These are phyloP conservation scores for Pulveroboletus frians DNA, from an alignment of 768 basidiomycete species.

Conservation along the genomic window DNA sequence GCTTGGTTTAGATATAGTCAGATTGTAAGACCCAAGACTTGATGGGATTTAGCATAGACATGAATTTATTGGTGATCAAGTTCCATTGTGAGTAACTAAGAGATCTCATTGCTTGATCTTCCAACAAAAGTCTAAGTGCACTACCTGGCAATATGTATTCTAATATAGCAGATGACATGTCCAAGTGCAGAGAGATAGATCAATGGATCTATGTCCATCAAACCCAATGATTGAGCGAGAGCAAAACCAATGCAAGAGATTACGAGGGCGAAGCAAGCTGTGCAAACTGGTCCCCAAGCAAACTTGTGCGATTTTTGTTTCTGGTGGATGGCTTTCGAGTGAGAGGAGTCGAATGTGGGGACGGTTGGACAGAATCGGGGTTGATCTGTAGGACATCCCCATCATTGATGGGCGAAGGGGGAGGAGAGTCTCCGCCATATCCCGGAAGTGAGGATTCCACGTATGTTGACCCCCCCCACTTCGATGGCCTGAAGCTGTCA, in stretches of 20 bases:
- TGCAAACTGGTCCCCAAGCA: constrained; percentile 30
- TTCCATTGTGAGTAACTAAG: too few species aligned
- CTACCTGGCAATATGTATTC: not conserved
- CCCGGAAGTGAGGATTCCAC: constrained; percentile 35
- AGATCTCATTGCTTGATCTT: not conserved
- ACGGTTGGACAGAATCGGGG: constrained; percentile 31
- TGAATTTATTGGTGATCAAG: too few species aligned
- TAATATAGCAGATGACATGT: constrained; percentile 7
- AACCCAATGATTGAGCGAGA: not conserved
- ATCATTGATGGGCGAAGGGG: constrained; percentile 31
- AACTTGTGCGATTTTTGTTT: constrained; percentile 49
- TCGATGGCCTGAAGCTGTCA: constrained; percentile 53
- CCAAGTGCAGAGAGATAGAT: not conserved
- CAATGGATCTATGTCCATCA: not conserved
- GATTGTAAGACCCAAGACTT: too few species aligned
- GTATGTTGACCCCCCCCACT: constrained; percentile 46
- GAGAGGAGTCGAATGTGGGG: constrained; percentile 44
- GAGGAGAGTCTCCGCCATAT: constrained; percentile 20
- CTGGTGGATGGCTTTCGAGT: constrained; percentile 62
- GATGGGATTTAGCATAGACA: too few species aligned
- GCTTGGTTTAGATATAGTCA: too few species aligned
- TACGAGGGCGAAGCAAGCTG: constrained; percentile 16
- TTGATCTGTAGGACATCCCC: constrained; percentile 31
- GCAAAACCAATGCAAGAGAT: not conserved
- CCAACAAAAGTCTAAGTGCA: not conserved